Evolutionary conservation across 2,329 filamentous ascomycete genomes (phyloP), one percentile per base, ranked within the genome.

Genomic region (Fusarium clavum): DNA sequence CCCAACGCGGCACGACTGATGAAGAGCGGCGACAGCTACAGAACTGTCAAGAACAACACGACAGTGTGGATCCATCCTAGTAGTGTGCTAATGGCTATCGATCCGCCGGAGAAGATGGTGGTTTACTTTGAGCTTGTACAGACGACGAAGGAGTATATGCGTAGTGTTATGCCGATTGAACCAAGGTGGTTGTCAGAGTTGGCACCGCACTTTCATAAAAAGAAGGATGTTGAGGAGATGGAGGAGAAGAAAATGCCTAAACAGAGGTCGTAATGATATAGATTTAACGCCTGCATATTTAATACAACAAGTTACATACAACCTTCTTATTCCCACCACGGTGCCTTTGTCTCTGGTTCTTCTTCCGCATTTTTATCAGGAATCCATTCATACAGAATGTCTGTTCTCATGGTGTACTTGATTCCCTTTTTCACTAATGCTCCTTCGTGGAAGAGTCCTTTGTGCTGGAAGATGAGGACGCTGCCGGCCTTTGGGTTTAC

Each of bases 161-260:
- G 95, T 25, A 93, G 89, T 75, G 92, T 92, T 62, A 91, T 97
- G 85, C 94, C 94, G 2, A 88, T 98, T 55, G 90, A 97, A 76
- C 85, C 92, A 0, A 89, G 90, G 77, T 98, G 94, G 94, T 79
- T 99, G 73, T 88, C 90, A 9, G 95, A 98, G 81, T 89, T 96
- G 65, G 96, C 96, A 67, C 95, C 95, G 67, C 96, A 98, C 82
- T 97, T 94, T 77, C 93, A 98, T 79, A 98, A 97, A 82, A 92
- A 92, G 83, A 92, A 94, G 81, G 94, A 98, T 77, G 79, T 98
- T 43, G 95, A 98, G 76, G 90, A 86, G 20, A 77, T 97, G 73
- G 93, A 94, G 76, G 92, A 93, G 64, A 92, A 88, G 83, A 97
- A 82, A 74, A 83, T 83, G 81, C 81, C 81, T 4, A 82, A 79